A percentile compares a stretch with the other conserved stretches of the same genome.
Evolutionary conservation across 352 stramenopile species (phyloP).

Genomic region (Globisporangium acanthophoron): DNA sequence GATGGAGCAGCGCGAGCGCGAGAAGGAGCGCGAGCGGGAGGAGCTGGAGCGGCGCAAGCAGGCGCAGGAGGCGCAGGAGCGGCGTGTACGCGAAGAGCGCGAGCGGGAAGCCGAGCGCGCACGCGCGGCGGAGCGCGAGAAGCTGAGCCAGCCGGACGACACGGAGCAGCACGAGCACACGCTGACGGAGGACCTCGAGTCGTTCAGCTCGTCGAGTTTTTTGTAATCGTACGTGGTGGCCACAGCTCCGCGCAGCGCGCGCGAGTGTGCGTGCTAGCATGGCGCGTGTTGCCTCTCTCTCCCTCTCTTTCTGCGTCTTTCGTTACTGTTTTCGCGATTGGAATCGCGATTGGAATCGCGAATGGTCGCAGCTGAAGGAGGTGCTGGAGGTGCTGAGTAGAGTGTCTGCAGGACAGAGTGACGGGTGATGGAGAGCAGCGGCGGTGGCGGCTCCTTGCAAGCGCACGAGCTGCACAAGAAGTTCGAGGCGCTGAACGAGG

Average conservation of each 20-base stretch:
- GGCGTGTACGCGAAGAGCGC: conserved; percentile 48
- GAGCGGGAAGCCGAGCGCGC: conserved; percentile 51
- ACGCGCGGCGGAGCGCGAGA: conserved; percentile 55
- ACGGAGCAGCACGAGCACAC: conserved; percentile 66
- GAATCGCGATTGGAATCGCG: not conserved
- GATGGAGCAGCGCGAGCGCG: conserved; percentile 55
- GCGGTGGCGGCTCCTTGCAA: conserved; percentile 31
- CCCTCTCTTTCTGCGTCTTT: too few relatives aligned
- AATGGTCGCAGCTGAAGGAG: not conserved
- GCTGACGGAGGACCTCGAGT: conserved; percentile 76
- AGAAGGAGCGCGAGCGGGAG: conserved; percentile 66
- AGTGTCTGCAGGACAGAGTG: not conserved
- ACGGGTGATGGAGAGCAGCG: conserved; percentile 26
- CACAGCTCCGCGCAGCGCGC: too few relatives aligned
- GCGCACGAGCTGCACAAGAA: conserved; percentile 67
- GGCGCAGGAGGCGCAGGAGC: conserved; percentile 53
- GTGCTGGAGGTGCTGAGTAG: not conserved
- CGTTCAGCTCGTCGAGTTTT: conserved; percentile 82
- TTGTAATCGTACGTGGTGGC: not conserved
- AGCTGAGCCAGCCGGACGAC: conserved; percentile 58
- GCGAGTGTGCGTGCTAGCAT: not conserved
- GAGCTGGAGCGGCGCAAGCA: conserved; percentile 59
- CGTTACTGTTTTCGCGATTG: too few relatives aligned
- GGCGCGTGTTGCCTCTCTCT: not conserved
- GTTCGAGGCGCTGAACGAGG: conserved; percentile 68